Evolutionary conservation across 495 filamentous ascomycete species (phyloP), one percentile per base, ranked within the genome.

Genomic region (Barbatosphaeria neglecta): DNA sequence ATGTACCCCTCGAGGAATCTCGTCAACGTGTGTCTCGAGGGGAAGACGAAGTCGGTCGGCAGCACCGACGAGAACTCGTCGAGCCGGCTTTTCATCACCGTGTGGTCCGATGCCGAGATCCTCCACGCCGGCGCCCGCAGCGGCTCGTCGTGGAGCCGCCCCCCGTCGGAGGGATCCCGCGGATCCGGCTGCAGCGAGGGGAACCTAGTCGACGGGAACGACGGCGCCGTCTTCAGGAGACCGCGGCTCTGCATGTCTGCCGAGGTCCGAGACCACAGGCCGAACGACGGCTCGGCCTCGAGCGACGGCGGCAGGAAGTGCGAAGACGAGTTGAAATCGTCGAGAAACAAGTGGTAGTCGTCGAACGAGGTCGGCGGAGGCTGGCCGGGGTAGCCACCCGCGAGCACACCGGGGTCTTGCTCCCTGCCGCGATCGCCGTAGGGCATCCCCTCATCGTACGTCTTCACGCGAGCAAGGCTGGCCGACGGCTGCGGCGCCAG

Each of bases 1-100:
- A 85, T 63, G 53, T 83, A 85, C 4, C 81, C 80, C 13, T 81
- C 80, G 37, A 84, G 54, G 44, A 80, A 85, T 41, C 81, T 63
- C 11, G 78, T 80, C 20, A 85, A 52, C 2, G 81, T 77, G 58
- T 83, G 74, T 4, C 80, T 73, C 5, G 79, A 83, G 42, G 76
- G 65, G 17, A 84, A 77, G 4, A 76, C 71, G 54, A 86, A 86
- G 41, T 75, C 74, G 49, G 69, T 75, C 0, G 82, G 82, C n/a
- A 85, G 69, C 37, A 84, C 73, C 45, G 71, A 70, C 9, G 76
- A 74, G 50, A 84, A 86, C 44, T 83, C 80, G 37, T 80, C 76
- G 3, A 86, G 62, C 38, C 80, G 78, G 33, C 68, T 72, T 40
- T 80, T 68, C 41, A 86, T 83, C 11, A 73, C 60, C 23, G 75